Percentiles rank a stretch among this genome's conserved stretches.
phyloP scores from a whole-genome alignment of 2,329 filamentous ascomycete genomes.

The Cladosporium sp. region DNA sequence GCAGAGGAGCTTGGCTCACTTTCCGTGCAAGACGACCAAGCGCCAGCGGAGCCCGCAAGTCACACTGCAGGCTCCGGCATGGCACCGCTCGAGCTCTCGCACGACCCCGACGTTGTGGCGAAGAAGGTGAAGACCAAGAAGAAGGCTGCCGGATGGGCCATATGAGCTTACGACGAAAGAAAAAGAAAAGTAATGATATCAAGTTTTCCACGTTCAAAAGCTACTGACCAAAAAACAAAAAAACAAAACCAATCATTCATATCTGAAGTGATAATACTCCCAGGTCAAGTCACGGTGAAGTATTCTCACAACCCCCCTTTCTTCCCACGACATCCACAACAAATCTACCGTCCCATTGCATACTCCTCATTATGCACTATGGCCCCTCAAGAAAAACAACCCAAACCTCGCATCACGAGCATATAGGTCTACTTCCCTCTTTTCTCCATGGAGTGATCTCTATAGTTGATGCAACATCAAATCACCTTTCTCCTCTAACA shows the following conservation, averaged over 20 bases:
- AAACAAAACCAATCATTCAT: too few species aligned
- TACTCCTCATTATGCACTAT: too few species aligned
- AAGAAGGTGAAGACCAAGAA: conserved; percentile 33
- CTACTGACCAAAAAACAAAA: too few species aligned
- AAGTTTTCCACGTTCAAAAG: background rate
- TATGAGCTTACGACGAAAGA: conserved; percentile 22
- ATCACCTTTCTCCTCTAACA: conserved; percentile 3
- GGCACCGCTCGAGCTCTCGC: conserved; percentile 24
- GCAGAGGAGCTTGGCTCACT: conserved; percentile 22
- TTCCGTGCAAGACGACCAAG: conserved; percentile 19
- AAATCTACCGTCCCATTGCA: too few species aligned
- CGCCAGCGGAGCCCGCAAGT: conserved; percentile 17
- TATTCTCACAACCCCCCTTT: too few species aligned
- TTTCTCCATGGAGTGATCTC: conserved; percentile 13
- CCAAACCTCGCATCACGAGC: conserved; percentile 8
- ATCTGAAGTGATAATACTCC: background rate
- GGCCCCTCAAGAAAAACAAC: too few species aligned
- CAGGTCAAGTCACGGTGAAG: too few species aligned
- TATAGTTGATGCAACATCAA: conserved; percentile 13
- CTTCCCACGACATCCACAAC: too few species aligned
- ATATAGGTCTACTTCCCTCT: conserved; percentile 13
- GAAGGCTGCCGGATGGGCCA: conserved; percentile 35
- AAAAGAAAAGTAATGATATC: conserved; percentile 1
- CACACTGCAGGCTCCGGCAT: conserved; percentile 22
- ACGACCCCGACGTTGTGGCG: conserved; percentile 24